Evolutionary conservation across 2,329 filamentous ascomycete genomes (phyloP).

Genomic region (Penicillium sp.): DNA sequence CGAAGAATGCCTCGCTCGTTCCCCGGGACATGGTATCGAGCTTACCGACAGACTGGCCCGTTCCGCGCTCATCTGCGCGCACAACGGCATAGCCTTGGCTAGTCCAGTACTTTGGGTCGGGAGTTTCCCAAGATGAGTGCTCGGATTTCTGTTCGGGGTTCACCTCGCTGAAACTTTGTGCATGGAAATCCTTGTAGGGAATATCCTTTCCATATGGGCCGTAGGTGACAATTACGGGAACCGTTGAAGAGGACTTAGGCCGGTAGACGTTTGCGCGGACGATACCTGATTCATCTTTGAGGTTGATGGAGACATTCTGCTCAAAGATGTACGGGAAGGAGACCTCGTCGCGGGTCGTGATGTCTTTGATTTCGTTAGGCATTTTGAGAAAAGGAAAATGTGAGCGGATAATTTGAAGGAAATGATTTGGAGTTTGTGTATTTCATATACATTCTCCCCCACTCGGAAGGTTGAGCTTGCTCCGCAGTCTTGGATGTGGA

Average conservation of each 20-base stretch:
- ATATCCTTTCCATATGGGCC: slow-evolving; percentile 75
- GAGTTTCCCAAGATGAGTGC: slow-evolving; percentile 61
- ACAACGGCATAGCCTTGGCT: slow-evolving; percentile 56
- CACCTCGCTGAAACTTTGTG: slow-evolving; percentile 54
- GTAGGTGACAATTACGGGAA: slow-evolving; percentile 67
- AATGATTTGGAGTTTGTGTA: not conserved
- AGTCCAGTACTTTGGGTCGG: slow-evolving; percentile 60
- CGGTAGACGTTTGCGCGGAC: slow-evolving; percentile 55
- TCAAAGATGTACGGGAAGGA: slow-evolving; percentile 51
- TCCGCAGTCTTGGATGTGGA: slow-evolving; percentile 20
- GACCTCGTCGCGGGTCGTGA: slow-evolving; percentile 34
- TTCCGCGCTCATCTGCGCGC: slow-evolving; percentile 54
- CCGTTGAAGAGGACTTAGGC: slow-evolving; percentile 41
- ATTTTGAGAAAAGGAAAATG: slow-evolving; percentile 10
- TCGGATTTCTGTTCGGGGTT: slow-evolving; percentile 55
- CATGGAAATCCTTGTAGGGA: slow-evolving; percentile 42
- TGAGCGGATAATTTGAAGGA: not conserved
- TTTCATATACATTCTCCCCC: not conserved
- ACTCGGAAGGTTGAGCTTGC: not conserved
- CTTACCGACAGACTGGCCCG: slow-evolving; percentile 53
- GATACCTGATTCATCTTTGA: slow-evolving; percentile 42
- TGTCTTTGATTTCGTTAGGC: slow-evolving; percentile 29
- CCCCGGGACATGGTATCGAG: slow-evolving; percentile 56
- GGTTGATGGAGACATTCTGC: slow-evolving; percentile 48
- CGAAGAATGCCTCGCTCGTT: slow-evolving; percentile 54